These are phyloP conservation scores for Cyclocybe aegerita DNA, from an alignment of 768 basidiomycete species.

Conservation along the genomic window DNA sequence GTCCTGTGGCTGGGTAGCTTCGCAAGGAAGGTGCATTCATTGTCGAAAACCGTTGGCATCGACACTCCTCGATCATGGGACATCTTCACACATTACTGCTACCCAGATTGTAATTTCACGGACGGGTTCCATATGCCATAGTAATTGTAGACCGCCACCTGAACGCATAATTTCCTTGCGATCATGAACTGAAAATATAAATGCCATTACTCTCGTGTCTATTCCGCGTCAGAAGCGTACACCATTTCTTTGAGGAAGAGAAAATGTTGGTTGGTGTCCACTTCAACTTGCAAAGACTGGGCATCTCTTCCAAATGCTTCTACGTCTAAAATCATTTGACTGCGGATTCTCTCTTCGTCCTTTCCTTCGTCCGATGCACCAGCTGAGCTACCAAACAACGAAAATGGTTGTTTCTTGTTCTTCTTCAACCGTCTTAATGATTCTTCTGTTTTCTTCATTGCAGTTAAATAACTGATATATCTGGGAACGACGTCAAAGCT, in stretches of 20 bases:
- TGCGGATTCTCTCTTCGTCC: slow-evolving; percentile 87
- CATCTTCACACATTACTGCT: slow-evolving; percentile 36
- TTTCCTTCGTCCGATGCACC: slow-evolving; percentile 63
- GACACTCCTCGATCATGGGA: neutral
- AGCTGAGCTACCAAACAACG: slow-evolving; percentile 65
- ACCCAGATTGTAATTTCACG: slow-evolving; percentile 33
- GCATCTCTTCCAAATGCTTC: slow-evolving; percentile 83
- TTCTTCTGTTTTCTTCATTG: slow-evolving; percentile 92
- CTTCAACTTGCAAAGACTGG: slow-evolving; percentile 62
- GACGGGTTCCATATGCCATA: slow-evolving; percentile 62
- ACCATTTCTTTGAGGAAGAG: slow-evolving; percentile 60
- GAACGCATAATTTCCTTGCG: neutral
- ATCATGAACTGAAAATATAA: neutral
- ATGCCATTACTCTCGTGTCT: neutral
- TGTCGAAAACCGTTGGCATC: slow-evolving; percentile 49
- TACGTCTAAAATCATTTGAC: slow-evolving; percentile 85
- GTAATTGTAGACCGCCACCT: slow-evolving; percentile 31
- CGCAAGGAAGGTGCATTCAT: slow-evolving; percentile 44
- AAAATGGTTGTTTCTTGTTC: slow-evolving; percentile 76
- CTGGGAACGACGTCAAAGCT: slow-evolving; percentile 32
- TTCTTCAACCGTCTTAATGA: slow-evolving; percentile 84
- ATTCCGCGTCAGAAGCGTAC: slow-evolving; percentile 39
- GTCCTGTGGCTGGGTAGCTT: slow-evolving; percentile 59
- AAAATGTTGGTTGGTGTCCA: slow-evolving; percentile 52
- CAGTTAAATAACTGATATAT: slow-evolving; percentile 76